Conservation (phyloP, 192 early-diverging fungal species). For the Dissophora ornata region DNA sequence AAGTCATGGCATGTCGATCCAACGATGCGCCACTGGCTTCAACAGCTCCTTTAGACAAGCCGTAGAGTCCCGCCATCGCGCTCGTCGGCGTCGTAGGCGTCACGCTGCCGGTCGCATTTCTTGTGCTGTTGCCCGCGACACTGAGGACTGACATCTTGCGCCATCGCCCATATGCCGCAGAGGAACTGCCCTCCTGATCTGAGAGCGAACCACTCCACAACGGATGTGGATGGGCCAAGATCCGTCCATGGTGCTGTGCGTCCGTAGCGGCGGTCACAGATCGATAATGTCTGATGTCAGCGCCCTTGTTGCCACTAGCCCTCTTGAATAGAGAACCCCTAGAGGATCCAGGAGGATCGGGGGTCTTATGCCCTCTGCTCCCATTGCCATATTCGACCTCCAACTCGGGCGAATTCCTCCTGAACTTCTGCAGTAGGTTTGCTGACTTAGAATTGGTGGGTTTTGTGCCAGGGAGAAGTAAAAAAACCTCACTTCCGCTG, state of each 20-base stretch:
- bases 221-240: constrained; percentile 44
- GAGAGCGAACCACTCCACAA: constrained; percentile 49
- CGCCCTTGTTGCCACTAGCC: background rate
- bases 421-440: constrained; percentile 30
- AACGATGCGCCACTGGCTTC: background rate
- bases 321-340: background rate
- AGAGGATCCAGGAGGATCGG: too few relatives aligned
- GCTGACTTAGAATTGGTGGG: background rate
- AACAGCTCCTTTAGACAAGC: background rate
- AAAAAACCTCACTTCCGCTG: constrained; percentile 5
- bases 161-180: constrained; percentile 18
- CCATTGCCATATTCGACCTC: constrained; percentile 6
- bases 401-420: constrained; percentile 1
- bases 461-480: constrained; percentile 4
- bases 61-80: background rate
- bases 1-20: constrained; percentile 29
- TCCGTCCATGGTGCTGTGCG: background rate
- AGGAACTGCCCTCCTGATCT: constrained; percentile 19
- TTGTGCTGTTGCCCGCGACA: constrained; percentile 8
- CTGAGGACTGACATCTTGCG: constrained; percentile 40
- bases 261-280: constrained; percentile 22
- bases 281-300: constrained; percentile 6
- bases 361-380: too few relatives aligned
- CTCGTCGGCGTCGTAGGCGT: constrained; percentile 31
- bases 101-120: background rate